Conservation (phyloP, 2,329 filamentous ascomycete species). For the Hypoxylon sp. region DNA sequence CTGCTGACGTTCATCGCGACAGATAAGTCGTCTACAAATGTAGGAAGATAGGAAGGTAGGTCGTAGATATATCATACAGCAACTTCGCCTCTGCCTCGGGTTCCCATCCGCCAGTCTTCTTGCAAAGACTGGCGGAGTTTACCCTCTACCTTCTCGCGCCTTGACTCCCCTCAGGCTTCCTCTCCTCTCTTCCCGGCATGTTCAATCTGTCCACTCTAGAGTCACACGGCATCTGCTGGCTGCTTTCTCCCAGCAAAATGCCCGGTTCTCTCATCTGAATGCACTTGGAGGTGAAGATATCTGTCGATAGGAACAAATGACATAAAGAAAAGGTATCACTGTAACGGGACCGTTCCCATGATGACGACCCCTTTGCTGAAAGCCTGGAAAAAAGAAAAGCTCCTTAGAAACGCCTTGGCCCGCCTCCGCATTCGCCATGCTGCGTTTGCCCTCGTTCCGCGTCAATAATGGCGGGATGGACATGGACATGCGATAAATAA, state of each 20-base stretch:
- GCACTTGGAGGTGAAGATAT: slow-evolving; percentile 6
- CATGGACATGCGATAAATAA: slow-evolving; percentile 27
- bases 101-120: not conserved
- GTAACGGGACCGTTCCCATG: slow-evolving; percentile 22
- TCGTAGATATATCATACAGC: slow-evolving; percentile 32
- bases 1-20: slow-evolving; percentile 7
- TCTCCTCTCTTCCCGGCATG: slow-evolving; percentile 11
- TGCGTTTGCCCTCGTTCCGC: slow-evolving; percentile 39
- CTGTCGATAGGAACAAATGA: slow-evolving; percentile 20
- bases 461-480: slow-evolving; percentile 30
- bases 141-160: not conserved
- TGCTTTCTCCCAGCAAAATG: not conserved
- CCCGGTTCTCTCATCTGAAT: not conserved
- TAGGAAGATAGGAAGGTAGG: slow-evolving; percentile 19
- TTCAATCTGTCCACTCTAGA: slow-evolving; percentile 31
- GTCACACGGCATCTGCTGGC: not conserved
- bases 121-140: not conserved
- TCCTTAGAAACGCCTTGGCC: slow-evolving; percentile 39
- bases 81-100: slow-evolving; percentile 1
- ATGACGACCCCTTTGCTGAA: slow-evolving; percentile 20
- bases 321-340: slow-evolving; percentile 41
- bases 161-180: not conserved
- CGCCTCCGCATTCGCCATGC: slow-evolving; percentile 36
- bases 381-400: slow-evolving; percentile 18
- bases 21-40: slow-evolving; percentile 18